Evolutionary conservation across 106 monocot genomes (phyloP), one percentile per base, ranked within the genome.

Genomic region (Posidonia australis): DNA sequence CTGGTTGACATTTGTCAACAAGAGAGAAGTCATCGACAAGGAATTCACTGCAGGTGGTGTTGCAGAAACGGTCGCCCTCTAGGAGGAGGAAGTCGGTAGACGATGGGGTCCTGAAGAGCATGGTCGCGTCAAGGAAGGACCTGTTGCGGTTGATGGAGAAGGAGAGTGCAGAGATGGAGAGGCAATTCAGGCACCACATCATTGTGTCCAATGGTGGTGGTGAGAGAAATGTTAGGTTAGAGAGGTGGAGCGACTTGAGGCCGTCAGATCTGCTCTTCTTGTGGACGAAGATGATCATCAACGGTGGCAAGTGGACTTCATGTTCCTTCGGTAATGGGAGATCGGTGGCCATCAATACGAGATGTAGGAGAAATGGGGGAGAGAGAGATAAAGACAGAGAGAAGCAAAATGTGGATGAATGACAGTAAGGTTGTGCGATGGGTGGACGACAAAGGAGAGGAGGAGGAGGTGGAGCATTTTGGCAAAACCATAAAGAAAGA

Each of bases 191-290:
- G 23, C 86, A 93, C 79, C 83, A 83, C 19, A 86, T 93, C 56
- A 62, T 86, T 10, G 77, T 86, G 3, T 30, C 31, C 14, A 49
- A n/a, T 27, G 65, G 63, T 64, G 64, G 61, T 21, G 78, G 67
- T 13, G 76, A 56, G 26, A 36, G 31, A 18, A 31, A 13, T 10
- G 62, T 13, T 1, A 17, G 24, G 9, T 57, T 21, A 21, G 79
- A 77, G 76, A 73, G 88, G 67, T 89, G 89, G 89, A 93, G 89
- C 77, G 93, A 89, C 64, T 30, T 85, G 21, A 71, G 79, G 51
- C 93, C 93, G 60, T 77, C 83, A 58, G 93, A 93, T 78, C 76
- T 89, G 52, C 63, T 89, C 67, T 78, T 83, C 59, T 62, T 89
- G 13, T 70, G 89, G 57, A 44, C 73, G 45, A 85, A 88, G 73